Evolutionary conservation across 2,329 filamentous ascomycete species (phyloP), one percentile per base, ranked within the genome.

Genomic region (Fusarium newnesense): DNA sequence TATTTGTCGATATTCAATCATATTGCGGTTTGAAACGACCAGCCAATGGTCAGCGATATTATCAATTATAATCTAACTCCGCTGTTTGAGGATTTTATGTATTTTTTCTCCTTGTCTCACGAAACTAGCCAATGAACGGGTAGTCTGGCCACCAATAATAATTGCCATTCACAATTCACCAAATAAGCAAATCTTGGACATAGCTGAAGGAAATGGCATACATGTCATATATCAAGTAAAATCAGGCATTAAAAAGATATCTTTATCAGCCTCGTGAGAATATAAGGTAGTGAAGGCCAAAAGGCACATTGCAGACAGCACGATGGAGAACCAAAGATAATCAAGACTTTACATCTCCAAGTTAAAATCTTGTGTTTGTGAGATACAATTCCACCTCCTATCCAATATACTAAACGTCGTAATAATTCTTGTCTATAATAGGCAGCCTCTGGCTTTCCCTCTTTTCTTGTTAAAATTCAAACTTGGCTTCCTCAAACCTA

Each of bases 391-490:
- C 26, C 16, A 44, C n/a, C 36, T 60, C 30, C n/a, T 30, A 53
- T 68, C 52, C 37, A 58, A 32, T 52, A n/a, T 64, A 36, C 42
- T 52, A 58, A 39, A 63, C 59, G 63, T 68, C 64, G 46, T 68
- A 47, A 67, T 54, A 67, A 53, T 50, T 71, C 54, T 66, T 49
- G 50, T 76, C 71, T 73, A 76, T 66, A 67, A 56, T 26, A 53
- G 46, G 66, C 37, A 57, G 64, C 62, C 52, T 69, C 54, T 64
- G 42, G 53, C 68, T 49, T 39, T 47, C 54, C 53, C 54, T 52
- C 60, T 53, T 65, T 61, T 60, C 67, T 73, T 70, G 71, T 53
- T 47, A 47, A 63, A 69, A 70, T 76, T 67, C 65, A 75, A 76
- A 75, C 60, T 59, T 37, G 50, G 47, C 60, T 52, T 69, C 46